Evolutionary conservation across 306 rosid genomes (phyloP).

Genomic region (Prinsepia uniflora): DNA sequence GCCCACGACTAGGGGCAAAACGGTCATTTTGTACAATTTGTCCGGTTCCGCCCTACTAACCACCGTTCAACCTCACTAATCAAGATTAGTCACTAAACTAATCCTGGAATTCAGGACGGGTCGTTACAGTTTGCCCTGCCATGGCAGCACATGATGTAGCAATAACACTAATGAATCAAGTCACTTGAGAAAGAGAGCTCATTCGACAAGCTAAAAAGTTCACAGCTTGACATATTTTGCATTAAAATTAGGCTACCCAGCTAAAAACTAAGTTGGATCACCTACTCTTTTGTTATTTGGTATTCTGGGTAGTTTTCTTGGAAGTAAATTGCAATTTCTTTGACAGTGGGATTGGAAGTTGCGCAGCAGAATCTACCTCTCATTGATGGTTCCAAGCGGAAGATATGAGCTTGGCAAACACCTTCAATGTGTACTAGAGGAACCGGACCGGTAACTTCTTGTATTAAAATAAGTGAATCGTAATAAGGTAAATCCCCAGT

Average conservation of each 20-base stretch:
- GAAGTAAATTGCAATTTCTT: slow-evolving; percentile 18
- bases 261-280: not conserved
- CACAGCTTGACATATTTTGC: too few relatives aligned
- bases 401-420: slow-evolving; percentile 47
- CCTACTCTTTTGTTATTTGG: slow-evolving; percentile 18
- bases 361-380: slow-evolving; percentile 43
- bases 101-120: too few relatives aligned
- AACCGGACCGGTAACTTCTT: slow-evolving; percentile 32
- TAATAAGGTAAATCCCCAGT: slow-evolving; percentile 6
- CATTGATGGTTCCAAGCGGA: slow-evolving; percentile 42
- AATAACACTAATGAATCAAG: not conserved
- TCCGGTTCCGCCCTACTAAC: too few relatives aligned
- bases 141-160: too few relatives aligned
- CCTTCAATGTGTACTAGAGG: slow-evolving; percentile 44
- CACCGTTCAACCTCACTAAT: too few relatives aligned
- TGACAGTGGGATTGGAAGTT: slow-evolving; percentile 9
- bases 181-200: not conserved
- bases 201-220: slow-evolving; percentile 2
- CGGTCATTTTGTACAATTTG: too few relatives aligned
- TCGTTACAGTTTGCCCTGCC: not conserved
- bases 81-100: too few relatives aligned
- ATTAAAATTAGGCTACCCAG: too few relatives aligned
- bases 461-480: slow-evolving; percentile 6
- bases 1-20: too few relatives aligned
- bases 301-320: slow-evolving; percentile 22